phyloP scores from a whole-genome alignment of 768 basidiomycete genomes.

The Trametes punicea region DNA sequence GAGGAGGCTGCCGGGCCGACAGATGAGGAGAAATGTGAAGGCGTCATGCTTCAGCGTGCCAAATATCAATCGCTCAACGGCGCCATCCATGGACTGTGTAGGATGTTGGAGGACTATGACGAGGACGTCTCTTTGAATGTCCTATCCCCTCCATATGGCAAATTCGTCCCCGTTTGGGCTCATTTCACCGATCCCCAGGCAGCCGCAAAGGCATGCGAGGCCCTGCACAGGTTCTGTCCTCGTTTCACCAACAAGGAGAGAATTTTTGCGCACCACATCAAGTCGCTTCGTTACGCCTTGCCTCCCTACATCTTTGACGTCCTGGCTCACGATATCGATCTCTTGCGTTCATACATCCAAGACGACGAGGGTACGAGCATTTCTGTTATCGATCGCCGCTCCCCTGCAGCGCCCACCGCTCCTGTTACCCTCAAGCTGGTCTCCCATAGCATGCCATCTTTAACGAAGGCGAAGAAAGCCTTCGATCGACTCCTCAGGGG shows the following conservation, averaged over 20 bases:
- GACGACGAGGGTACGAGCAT: constrained; percentile 32
- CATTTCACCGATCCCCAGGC: constrained; percentile 48
- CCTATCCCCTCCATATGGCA: constrained; percentile 47
- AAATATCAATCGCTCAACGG: constrained; percentile 39
- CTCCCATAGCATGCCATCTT: constrained; percentile 45
- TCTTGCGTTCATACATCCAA: constrained; percentile 38
- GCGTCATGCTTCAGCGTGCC: constrained; percentile 49
- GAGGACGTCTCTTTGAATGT: constrained; percentile 42
- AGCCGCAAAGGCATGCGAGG: constrained; percentile 48
- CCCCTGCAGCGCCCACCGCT: not conserved
- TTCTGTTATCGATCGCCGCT: constrained; percentile 18
- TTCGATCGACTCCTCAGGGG: constrained; percentile 63
- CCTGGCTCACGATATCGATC: constrained; percentile 43
- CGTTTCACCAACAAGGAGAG: constrained; percentile 42
- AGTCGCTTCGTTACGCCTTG: constrained; percentile 48
- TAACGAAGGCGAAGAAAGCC: constrained; percentile 55
- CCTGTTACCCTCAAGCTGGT: constrained; percentile 45
- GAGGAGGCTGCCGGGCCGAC: not conserved
- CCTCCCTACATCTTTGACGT: constrained; percentile 35
- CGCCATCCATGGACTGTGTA: constrained; percentile 38
- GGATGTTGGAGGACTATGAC: constrained; percentile 38
- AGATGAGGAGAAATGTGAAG: constrained; percentile 33
- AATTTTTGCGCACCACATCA: constrained; percentile 52
- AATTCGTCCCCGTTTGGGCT: constrained; percentile 51
- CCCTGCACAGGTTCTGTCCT: constrained; percentile 47